These are phyloP conservation scores for Cryphonectria japonica DNA, from an alignment of 2,329 filamentous ascomycete genomes.

Conservation along the genomic window DNA sequence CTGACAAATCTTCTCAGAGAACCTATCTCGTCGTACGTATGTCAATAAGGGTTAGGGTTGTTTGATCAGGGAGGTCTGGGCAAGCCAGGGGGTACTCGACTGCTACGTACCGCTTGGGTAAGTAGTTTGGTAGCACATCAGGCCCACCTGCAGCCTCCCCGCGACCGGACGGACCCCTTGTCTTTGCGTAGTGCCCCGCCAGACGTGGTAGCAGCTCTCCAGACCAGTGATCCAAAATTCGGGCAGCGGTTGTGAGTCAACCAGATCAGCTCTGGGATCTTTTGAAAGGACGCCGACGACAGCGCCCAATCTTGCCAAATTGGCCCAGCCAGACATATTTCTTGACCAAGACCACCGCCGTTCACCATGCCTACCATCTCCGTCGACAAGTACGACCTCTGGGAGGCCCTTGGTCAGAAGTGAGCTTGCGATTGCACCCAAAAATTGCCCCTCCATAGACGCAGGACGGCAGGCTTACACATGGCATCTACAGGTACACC, in stretches of 20 bases:
- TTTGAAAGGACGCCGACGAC: slow-evolving; percentile 8
- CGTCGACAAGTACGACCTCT: slow-evolving; percentile 95
- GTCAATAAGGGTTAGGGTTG: background rate
- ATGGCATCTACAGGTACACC: slow-evolving; percentile 65
- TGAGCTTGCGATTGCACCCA: slow-evolving; percentile 49
- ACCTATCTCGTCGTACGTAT: background rate
- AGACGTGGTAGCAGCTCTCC: slow-evolving; percentile 7
- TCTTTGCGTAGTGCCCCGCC: slow-evolving; percentile 15
- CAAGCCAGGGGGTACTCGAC: background rate
- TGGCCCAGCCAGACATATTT: background rate
- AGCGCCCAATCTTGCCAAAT: slow-evolving; percentile 5
- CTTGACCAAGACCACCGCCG: slow-evolving; percentile 13
- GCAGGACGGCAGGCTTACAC: slow-evolving; percentile 31
- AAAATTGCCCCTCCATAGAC: slow-evolving; percentile 12
- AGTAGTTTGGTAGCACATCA: background rate
- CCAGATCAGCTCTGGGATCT: slow-evolving; percentile 16
- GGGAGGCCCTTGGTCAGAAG: slow-evolving; percentile 87
- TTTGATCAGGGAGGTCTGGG: background rate
- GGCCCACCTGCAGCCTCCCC: slow-evolving; percentile 14
- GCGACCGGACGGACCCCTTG: slow-evolving; percentile 5
- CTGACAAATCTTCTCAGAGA: background rate
- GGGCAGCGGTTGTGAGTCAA: slow-evolving; percentile 25
- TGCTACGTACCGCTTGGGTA: background rate
- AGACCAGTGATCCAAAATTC: slow-evolving; percentile 23
- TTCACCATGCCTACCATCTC: slow-evolving; percentile 91